Evolutionary conservation across 768 basidiomycete species (phyloP).

Genomic region (Boletus coccyginus): DNA sequence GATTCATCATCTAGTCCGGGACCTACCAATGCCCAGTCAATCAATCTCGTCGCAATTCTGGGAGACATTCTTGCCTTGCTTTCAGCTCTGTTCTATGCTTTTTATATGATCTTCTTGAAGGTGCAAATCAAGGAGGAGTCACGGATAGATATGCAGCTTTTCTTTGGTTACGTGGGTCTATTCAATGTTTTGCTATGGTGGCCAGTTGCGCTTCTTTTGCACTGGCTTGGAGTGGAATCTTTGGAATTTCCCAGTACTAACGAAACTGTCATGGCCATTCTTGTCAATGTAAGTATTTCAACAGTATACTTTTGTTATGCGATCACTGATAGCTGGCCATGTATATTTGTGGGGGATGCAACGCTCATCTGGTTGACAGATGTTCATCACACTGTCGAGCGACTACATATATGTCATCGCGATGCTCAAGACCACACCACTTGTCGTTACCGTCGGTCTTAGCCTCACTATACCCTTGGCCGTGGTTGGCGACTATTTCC

Average conservation of each 20-base stretch:
- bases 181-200: slow-evolving; percentile 77
- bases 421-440: slow-evolving; percentile 95
- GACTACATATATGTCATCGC: slow-evolving; percentile 87
- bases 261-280: slow-evolving; percentile 46
- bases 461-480: slow-evolving; percentile 93
- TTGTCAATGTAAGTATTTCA: slow-evolving; percentile 50
- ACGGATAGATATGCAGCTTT: slow-evolving; percentile 88
- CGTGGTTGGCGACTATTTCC: slow-evolving; percentile 73
- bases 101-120: slow-evolving; percentile 89
- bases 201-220: slow-evolving; percentile 77
- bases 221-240: slow-evolving; percentile 66
- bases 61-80: slow-evolving; percentile 85
- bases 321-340: not conserved
- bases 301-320: not conserved
- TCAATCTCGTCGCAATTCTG: slow-evolving; percentile 34
- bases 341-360: not conserved
- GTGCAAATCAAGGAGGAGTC: slow-evolving; percentile 79
- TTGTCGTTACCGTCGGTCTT: slow-evolving; percentile 90
- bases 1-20: slow-evolving; percentile 49
- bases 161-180: slow-evolving; percentile 91
- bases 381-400: slow-evolving; percentile 78
- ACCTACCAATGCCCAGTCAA: slow-evolving; percentile 11
- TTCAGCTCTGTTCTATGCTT: slow-evolving; percentile 85
- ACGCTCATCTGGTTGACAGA: slow-evolving; percentile 41
- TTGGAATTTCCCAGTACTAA: slow-evolving; percentile 65